Evolutionary conservation across 2,329 filamentous ascomycete genomes (phyloP), one percentile per base, ranked within the genome.

Genomic region (Pseudogymnoascus sp.): DNA sequence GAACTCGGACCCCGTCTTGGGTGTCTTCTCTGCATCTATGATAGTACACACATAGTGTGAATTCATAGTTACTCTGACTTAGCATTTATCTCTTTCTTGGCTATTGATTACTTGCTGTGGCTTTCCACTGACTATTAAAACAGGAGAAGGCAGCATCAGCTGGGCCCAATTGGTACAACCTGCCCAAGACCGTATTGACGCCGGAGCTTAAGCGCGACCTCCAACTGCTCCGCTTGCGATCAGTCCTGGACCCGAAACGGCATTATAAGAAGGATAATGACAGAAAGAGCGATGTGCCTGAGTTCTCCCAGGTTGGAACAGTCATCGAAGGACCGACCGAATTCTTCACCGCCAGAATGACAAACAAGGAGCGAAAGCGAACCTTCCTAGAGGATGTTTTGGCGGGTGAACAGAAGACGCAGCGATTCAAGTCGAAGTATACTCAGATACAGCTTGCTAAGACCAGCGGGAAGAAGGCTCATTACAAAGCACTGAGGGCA

Each of bases 311-410:
- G 70, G 85, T 96, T 28, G 95, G 93, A 63, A 93, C 90, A 5
- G 85, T 99, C 65, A 84, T 97, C 63, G 89, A 96, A 71, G 93
- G 93, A 1, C 88, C 92, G 1, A 93, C 91, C 0, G 93, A 98
- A 72, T 96, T 88, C 77, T 91, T 88, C 79, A 93, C 84, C 72
- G 84, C 86, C 19, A 86, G 93, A 63, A 81, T 98, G 65, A 86
- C 88, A 63, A 93, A 92, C 75, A 96, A 91, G 77, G 90, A 98
- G 69, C 85, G 91, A 68, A 96, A 96, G 79, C 84, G 84, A 70
- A 97, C 89, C 0, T 86, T 99, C 63, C 85, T 95, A 1, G 91
- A 96, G 67, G 92, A 97, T 73, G 84, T 95, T 3, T 79, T 97
- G 69, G 84, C 86, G 24, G 78, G 82, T 46, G 88, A 91, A 74